Evolutionary conservation across 2,329 filamentous ascomycete species (phyloP).

Genomic region (Fusarium secorum): DNA sequence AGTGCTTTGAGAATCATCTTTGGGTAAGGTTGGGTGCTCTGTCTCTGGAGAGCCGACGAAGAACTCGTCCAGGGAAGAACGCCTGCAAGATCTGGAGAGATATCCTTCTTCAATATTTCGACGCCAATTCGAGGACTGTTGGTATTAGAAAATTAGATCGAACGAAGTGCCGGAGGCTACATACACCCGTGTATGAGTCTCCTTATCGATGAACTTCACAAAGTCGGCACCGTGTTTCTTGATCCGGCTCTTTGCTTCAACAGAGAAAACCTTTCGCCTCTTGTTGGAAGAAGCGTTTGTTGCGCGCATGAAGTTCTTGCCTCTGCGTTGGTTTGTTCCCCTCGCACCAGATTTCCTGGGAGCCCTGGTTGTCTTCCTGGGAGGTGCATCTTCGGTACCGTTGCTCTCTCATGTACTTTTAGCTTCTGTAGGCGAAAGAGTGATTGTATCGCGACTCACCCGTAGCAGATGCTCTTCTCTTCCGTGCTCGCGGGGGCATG

Average conservation of each 20-base stretch:
- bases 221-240: constrained; percentile 35
- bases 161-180: background rate
- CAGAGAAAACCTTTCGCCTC: constrained; percentile 16
- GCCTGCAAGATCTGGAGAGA: constrained; percentile 10
- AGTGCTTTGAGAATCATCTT: constrained; percentile 23
- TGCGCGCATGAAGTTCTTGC: background rate
- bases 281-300: background rate
- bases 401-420: constrained; percentile 20
- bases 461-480: constrained; percentile 35
- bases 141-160: background rate
- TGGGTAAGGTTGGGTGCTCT: background rate
- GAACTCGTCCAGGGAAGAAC: constrained; percentile 33
- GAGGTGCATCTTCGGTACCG: constrained; percentile 3
- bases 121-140: constrained; percentile 7
- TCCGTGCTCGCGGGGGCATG: constrained; percentile 44
- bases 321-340: background rate
- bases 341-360: constrained; percentile 12
- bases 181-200: constrained; percentile 21
- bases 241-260: constrained; percentile 36
- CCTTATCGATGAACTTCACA: constrained; percentile 32
- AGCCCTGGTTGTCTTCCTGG: constrained; percentile 23
- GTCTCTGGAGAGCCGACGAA: background rate
- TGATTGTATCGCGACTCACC: constrained; percentile 20
- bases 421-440: background rate
- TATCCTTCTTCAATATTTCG: background rate